Base-by-base conservation (phyloP, 2,329 filamentous ascomycete genomes). In the Pseudogymnoascus sp. region DNA sequence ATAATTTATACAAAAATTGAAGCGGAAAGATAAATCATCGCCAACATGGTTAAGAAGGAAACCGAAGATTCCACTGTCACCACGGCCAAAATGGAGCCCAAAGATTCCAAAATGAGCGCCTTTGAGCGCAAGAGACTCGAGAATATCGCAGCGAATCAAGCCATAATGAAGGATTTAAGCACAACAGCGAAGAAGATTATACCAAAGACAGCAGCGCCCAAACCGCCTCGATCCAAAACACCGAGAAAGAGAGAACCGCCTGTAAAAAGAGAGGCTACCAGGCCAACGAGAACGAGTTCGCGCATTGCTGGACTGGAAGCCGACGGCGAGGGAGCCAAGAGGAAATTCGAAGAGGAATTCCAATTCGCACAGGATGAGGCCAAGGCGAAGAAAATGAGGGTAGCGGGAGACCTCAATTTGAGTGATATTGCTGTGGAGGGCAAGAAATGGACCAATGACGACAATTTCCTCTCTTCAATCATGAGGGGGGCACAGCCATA, bases 111-210 rank as follows among this genome's bases (percentile, higher is more conserved):
- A 37, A 78, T 96, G 69, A 96, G 90, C 75, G 90, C 91, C 40
- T 97, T 96, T 75, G 93, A 96, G 79, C 87, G 88, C 70, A 87
- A 90, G 68, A 83, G 93, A 0, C 83, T 91, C 15, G 91, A 92
- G 65, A 96, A 96, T 68, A 96, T 96, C 42, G 90, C 88, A 0
- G 87, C 90, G 62, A 95, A 96, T 69, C 88, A 93, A 75, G 90
- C 88, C 73, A 81, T 96, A 0, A 77, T 97, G 0, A 89, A 89
- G 65, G 88, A 92, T 65, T 83, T 96, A 1, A 88, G 89, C 1
- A 84, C 85, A 1, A 83, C 88, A 0, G 86, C 90, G 0, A 88
- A 88, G 21, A 86, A 83, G 60, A 81, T 86, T n/a, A 79, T 89
- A 10, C 89, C 87, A 53, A 80, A 77, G 59, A 53, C 46, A 7